Conservation (phyloP, 164 flowering plant genomes). For the Sextonia rubra region DNA sequence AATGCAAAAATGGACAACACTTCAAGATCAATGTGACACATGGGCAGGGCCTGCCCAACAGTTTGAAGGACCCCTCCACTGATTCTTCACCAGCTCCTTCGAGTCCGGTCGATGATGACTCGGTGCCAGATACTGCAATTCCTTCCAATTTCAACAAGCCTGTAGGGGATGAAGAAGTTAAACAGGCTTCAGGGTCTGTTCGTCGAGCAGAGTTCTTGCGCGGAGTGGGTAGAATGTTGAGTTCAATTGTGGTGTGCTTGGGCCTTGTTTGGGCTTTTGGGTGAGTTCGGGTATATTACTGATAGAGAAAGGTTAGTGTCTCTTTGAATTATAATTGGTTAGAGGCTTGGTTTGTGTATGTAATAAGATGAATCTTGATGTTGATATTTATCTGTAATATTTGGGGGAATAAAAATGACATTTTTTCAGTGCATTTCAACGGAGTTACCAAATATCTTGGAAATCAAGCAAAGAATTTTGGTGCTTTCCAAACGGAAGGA, state of each 20-base stretch:
- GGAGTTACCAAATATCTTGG: too few species aligned
- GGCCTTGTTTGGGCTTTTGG: conserved; percentile 19
- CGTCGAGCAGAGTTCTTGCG: conserved; percentile 8
- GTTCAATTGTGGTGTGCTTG: conserved; percentile 17
- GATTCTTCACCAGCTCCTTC: conserved; percentile 44
- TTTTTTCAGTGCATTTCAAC: too few species aligned
- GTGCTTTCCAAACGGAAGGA: too few species aligned
- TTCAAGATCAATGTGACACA: conserved; percentile 70
- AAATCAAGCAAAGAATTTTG: too few species aligned
- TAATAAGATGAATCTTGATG: background rate
- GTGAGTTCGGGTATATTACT: conserved; percentile 1
- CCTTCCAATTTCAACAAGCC: conserved; percentile 67
- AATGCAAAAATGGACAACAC: conserved; percentile 71
- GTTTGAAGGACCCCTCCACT: conserved; percentile 27
- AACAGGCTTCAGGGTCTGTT: conserved; percentile 29
- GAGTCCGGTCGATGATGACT: conserved; percentile 40
- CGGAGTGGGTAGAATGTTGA: conserved; percentile 16
- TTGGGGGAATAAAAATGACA: background rate
- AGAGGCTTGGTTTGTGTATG: too few species aligned
- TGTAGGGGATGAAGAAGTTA: conserved; percentile 19
- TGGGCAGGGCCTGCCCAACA: conserved; percentile 71
- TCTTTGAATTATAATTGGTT: background rate
- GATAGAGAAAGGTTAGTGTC: background rate
- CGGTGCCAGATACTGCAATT: conserved; percentile 62
- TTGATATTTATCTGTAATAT: too few species aligned